These are phyloP conservation scores for Suhomyces kilbournensis DNA, from an alignment of 805 yeast species.

Conservation along the genomic window DNA sequence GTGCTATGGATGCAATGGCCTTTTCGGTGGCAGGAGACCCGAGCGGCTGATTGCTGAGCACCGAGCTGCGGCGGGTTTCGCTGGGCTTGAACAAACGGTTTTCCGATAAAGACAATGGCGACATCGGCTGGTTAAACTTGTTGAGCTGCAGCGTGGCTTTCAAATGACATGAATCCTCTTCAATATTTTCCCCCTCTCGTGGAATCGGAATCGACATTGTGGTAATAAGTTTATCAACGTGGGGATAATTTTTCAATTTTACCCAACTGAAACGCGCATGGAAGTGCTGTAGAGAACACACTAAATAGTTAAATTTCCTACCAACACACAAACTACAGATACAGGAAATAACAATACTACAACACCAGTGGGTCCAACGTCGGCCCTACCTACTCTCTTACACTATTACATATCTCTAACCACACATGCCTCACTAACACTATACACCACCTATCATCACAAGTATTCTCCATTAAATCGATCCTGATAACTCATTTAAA, in stretches of 20 bases:
- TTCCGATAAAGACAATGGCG: constrained; percentile 29
- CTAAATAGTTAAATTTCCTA: background rate
- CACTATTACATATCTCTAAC: no score
- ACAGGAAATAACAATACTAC: no score
- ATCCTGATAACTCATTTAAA: no score
- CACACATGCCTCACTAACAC: background rate
- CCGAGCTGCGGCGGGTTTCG: background rate
- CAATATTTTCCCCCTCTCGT: background rate
- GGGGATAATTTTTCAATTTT: background rate
- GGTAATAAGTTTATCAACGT: background rate
- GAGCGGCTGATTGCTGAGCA: constrained; percentile 8
- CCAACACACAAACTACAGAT: no score
- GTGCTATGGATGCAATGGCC: constrained; percentile 79
- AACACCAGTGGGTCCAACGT: no score
- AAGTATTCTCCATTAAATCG: background rate
- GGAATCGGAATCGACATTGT: background rate
- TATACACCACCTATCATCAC: background rate
- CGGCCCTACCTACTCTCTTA: no score
- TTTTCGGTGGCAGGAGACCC: constrained; percentile 39
- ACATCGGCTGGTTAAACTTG: constrained; percentile 30
- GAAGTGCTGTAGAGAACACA: background rate
- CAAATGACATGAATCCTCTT: background rate
- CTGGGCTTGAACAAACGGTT: constrained; percentile 1
- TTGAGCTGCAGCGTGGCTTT: background rate
- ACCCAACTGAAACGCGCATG: background rate